Conservation (phyloP, 1,284 basidiomycete genomes). For the Athelia sp. region DNA sequence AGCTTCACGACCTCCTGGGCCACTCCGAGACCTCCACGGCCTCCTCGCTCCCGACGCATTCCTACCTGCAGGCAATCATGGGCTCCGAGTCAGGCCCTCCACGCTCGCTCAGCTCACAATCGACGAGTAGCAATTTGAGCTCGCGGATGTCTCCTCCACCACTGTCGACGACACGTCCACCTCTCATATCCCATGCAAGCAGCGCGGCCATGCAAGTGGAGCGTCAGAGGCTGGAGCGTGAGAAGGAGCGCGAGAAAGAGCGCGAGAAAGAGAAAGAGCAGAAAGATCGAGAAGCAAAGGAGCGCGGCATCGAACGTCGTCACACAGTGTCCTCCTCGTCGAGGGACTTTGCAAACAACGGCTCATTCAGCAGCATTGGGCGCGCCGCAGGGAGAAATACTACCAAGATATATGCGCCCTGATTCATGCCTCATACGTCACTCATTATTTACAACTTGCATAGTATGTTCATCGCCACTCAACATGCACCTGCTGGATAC, state of each 20-base stretch:
- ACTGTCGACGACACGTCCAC: neutral
- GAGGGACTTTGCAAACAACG: too few relatives aligned
- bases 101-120: neutral
- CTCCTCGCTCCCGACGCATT: neutral
- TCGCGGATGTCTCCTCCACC: neutral
- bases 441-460: too few relatives aligned
- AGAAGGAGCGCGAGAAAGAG: slow-evolving; percentile 1
- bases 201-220: slow-evolving; percentile 1
- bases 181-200: slow-evolving; percentile 2
- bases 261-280: neutral
- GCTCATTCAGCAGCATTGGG: too few relatives aligned
- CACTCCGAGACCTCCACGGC: slow-evolving; percentile 5
- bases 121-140: neutral
- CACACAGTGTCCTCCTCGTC: too few relatives aligned
- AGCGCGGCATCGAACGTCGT: too few relatives aligned
- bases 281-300: too few relatives aligned
- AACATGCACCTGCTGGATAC: neutral
- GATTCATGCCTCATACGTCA: too few relatives aligned
- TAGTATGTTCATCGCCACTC: too few relatives aligned
- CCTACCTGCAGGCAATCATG: neutral
- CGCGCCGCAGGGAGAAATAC: too few relatives aligned
- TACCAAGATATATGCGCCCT: too few relatives aligned
- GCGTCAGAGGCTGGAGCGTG: neutral
- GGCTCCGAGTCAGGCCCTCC: neutral
- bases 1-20: slow-evolving; percentile 16